A percentile compares a stretch with the other conserved stretches of the same genome.
phyloP scores from a whole-genome alignment of 495 filamentous ascomycete species.

The Lindgomyces ingoldianus region DNA sequence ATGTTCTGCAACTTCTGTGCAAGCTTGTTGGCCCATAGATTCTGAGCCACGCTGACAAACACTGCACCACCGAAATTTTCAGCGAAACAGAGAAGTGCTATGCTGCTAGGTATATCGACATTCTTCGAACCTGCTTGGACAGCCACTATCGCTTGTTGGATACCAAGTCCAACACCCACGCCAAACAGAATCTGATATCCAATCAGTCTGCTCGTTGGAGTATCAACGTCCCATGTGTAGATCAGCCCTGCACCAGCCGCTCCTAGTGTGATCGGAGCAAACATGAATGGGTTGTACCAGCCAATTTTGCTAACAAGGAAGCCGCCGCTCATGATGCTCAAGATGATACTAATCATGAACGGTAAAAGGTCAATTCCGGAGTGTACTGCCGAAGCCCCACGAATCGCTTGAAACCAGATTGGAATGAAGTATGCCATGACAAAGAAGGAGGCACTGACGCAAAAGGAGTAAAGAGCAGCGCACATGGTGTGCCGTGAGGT shows the following conservation, averaged over 20 bases:
- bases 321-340: constrained; percentile 64
- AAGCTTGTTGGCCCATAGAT: too few relatives aligned
- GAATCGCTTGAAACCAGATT: constrained; percentile 88
- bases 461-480: constrained; percentile 72
- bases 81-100: too few relatives aligned
- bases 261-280: constrained; percentile 58
- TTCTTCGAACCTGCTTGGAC: constrained; percentile 19
- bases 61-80: too few relatives aligned
- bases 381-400: constrained; percentile 63
- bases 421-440: constrained; percentile 66
- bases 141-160: constrained; percentile 65
- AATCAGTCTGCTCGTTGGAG: constrained; percentile 63
- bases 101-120: too few relatives aligned
- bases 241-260: constrained; percentile 71
- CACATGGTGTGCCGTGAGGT: constrained; percentile 48
- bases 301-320: constrained; percentile 61
- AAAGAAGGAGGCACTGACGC: constrained; percentile 60
- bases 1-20: too few relatives aligned
- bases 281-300: constrained; percentile 77
- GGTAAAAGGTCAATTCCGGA: constrained; percentile 80
- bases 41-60: too few relatives aligned
- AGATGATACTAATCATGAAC: constrained; percentile 63
- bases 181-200: constrained; percentile 75
- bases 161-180: constrained; percentile 65
- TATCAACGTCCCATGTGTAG: constrained; percentile 61